phyloP scores from a whole-genome alignment of 345 rosid genomes.

The Geranium brycei region DNA sequence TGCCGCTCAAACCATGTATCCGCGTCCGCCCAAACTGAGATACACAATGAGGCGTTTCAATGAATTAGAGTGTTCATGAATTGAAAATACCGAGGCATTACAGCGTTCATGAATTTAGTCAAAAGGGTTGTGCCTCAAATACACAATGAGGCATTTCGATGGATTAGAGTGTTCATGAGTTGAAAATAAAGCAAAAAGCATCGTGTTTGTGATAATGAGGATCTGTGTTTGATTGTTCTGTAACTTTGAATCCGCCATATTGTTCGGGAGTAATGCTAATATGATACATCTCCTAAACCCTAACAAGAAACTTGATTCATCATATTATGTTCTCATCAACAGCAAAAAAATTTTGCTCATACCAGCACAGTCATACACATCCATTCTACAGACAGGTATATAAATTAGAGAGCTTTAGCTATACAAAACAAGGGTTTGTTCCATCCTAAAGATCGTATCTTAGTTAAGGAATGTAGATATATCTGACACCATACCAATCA shows the following conservation, averaged over 20 bases:
- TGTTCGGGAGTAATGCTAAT: background rate
- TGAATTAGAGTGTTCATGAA: background rate
- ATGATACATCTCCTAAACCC: background rate
- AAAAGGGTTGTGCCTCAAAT: background rate
- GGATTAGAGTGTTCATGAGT: background rate
- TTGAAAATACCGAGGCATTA: too few species aligned
- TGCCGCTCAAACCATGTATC: conserved; percentile 98
- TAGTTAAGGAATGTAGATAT: too few species aligned
- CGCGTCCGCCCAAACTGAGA: conserved; percentile 94
- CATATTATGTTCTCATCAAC: background rate
- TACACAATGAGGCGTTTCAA: background rate
- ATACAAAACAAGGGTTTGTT: background rate
- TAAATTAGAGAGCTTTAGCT: background rate
- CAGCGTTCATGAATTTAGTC: too few species aligned
- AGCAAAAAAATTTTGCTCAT: background rate
- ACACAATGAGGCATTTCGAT: background rate
- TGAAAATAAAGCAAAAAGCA: background rate
- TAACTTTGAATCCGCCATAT: background rate
- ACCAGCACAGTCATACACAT: background rate
- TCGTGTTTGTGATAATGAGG: background rate
- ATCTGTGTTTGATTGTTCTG: background rate
- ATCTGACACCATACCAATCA: too few species aligned
- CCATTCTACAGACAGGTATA: background rate
- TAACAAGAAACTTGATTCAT: background rate
- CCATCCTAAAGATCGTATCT: too few species aligned